A percentile compares a stretch with the other conserved stretches of the same genome.
These are phyloP conservation scores for Leccinum griseonigrum DNA, from an alignment of 1,284 basidiomycete species.

Conservation along the genomic window DNA sequence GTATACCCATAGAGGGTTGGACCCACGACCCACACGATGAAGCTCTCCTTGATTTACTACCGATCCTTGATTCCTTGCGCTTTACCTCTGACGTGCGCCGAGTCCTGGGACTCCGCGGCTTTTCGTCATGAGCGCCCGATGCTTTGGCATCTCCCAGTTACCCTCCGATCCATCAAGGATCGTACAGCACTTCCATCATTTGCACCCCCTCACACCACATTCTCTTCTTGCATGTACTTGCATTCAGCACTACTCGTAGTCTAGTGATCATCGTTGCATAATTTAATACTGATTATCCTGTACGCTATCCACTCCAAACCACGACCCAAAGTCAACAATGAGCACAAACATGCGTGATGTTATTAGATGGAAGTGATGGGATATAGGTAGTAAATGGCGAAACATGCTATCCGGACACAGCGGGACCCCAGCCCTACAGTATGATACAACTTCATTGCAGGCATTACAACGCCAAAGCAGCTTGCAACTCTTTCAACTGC, in stretches of 20 bases:
- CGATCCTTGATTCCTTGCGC: constrained; percentile 91
- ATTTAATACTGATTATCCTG: constrained; percentile 40
- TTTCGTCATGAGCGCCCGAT: constrained; percentile 33
- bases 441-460: constrained; percentile 10
- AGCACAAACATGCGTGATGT: constrained; percentile 18
- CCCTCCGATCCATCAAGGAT: constrained; percentile 11
- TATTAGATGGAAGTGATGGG: constrained; percentile 30
- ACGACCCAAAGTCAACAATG: constrained; percentile 19
- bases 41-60: constrained; percentile 92
- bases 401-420: constrained; percentile 20
- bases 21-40: constrained; percentile 97
- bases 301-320: constrained; percentile 32
- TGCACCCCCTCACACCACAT: constrained; percentile 26
- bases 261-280: constrained; percentile 34
- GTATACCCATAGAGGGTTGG: constrained; percentile 99
- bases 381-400: constrained; percentile 35
- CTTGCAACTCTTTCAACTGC: constrained; percentile 90
- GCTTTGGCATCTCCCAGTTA: constrained; percentile 6
- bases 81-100: constrained; percentile 96
- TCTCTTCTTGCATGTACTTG: constrained; percentile 26
- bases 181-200: constrained; percentile 23
- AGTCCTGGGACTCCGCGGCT: constrained; percentile 82
- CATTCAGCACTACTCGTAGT: constrained; percentile 29
- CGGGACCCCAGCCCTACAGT: constrained; percentile 4
- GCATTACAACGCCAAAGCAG: constrained; percentile 80